A percentile compares a stretch with the other conserved stretches of the same genome.
phyloP scores from a whole-genome alignment of 176 grass and related monocot genomes.

The Hsuehochloa calcarea region DNA sequence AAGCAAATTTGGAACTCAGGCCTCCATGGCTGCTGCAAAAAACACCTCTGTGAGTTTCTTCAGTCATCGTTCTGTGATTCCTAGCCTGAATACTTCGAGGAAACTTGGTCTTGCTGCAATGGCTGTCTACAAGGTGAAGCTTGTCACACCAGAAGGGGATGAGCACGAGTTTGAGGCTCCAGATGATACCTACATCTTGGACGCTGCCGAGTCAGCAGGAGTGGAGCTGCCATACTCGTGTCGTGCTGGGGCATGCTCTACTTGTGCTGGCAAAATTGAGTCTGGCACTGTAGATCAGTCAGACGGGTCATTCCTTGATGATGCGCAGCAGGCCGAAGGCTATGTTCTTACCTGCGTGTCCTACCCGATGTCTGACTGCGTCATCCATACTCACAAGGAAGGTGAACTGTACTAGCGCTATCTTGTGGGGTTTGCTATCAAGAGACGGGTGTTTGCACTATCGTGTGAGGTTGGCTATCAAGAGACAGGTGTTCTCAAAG shows the following conservation, averaged over 20 bases:
- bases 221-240: constrained; percentile 89
- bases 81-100: constrained; percentile 43
- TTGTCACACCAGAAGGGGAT: constrained; percentile 49
- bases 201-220: constrained; percentile 55
- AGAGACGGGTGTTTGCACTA: too few relatives aligned
- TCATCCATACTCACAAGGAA: constrained; percentile 97
- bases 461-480: too few relatives aligned
- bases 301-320: constrained; percentile 81
- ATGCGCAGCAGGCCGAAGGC: constrained; percentile 61
- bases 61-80: not conserved
- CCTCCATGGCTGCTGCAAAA: not conserved
- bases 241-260: constrained; percentile 81
- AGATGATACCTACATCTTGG: constrained; percentile 81
- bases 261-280: constrained; percentile 69
- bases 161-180: constrained; percentile 67
- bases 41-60: constrained; percentile 44
- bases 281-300: constrained; percentile 66
- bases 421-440: too few relatives aligned
- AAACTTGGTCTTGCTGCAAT: constrained; percentile 45
- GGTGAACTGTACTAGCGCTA: constrained; percentile 59
- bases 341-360: constrained; percentile 85
- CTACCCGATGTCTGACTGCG: constrained; percentile 65
- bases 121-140: constrained; percentile 83
- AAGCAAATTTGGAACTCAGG: constrained; percentile 38
- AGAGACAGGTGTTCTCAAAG: not conserved